These are phyloP conservation scores for Myxozyma melibiosi DNA, from an alignment of 805 yeast genomes.

Conservation along the genomic window DNA sequence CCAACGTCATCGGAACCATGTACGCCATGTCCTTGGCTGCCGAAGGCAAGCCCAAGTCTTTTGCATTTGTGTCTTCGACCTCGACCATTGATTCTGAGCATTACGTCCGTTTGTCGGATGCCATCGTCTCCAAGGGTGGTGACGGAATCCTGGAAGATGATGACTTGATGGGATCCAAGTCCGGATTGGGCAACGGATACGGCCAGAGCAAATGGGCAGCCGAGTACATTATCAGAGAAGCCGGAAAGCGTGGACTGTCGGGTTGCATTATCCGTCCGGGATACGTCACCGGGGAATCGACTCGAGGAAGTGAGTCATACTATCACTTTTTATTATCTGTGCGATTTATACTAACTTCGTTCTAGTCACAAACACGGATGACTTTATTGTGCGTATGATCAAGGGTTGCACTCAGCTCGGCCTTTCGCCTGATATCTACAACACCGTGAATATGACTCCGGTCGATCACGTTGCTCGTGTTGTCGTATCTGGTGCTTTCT, in stretches of 20 bases:
- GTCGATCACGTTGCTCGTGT: constrained; percentile 97
- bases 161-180: constrained; percentile 75
- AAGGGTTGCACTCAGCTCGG: constrained; percentile 94
- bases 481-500: constrained; percentile 77
- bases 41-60: constrained; percentile 79
- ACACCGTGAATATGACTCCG: constrained; percentile 93
- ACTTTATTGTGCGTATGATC: constrained; percentile 88
- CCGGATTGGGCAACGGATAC: constrained; percentile 86
- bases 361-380: constrained; percentile 88
- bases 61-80: constrained; percentile 93
- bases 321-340: not conserved
- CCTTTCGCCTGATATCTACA: constrained; percentile 77
- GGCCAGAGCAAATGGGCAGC: constrained; percentile 99
- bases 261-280: constrained; percentile 96
- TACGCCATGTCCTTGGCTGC: constrained; percentile 79
- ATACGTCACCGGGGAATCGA: constrained; percentile 84
- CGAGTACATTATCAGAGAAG: constrained; percentile 82
- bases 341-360: not conserved
- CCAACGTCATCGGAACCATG: constrained; percentile 86
- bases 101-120: constrained; percentile 75
- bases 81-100: constrained; percentile 86
- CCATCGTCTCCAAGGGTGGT: constrained; percentile 61
- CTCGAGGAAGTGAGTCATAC: constrained; percentile 56
- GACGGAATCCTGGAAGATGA: constrained; percentile 82
- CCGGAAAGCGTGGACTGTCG: constrained; percentile 82